Evolutionary conservation across 2,329 filamentous ascomycete species (phyloP).

Genomic region (Nemania sp.): DNA sequence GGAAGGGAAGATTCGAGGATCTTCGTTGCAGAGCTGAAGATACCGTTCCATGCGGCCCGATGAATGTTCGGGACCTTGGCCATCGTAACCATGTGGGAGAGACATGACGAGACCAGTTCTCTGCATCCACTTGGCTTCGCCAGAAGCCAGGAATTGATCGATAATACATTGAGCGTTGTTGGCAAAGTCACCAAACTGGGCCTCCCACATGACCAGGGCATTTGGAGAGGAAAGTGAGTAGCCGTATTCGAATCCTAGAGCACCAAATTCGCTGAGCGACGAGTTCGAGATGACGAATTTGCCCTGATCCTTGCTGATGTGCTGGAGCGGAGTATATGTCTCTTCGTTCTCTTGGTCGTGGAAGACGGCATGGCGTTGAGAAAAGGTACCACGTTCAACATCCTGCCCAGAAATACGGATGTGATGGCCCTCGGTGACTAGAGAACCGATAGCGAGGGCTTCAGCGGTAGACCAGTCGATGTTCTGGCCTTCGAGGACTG

Average conservation of each 20-base stretch:
- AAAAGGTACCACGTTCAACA: conserved; percentile 99
- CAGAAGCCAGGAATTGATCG: conserved; percentile 97
- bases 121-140: conserved; percentile 98
- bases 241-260: conserved; percentile 96
- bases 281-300: conserved; percentile 98
- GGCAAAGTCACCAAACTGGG: conserved; percentile 98
- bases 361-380: conserved; percentile 93
- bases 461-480: conserved; percentile 98
- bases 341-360: conserved; percentile 95
- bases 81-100: conserved; percentile 95
- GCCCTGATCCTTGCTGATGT: conserved; percentile 88
- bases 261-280: conserved; percentile 70
- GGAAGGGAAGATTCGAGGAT: conserved; percentile 88
- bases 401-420: conserved; percentile 98
- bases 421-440: conserved; percentile 92
- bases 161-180: conserved; percentile 99
- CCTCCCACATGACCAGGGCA: conserved; percentile 98
- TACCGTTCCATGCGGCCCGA: conserved; percentile 97
- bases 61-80: conserved; percentile 97
- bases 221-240: conserved; percentile 97
- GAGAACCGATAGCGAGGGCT: conserved; percentile 88
- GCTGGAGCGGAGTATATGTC: conserved; percentile 89
- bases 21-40: conserved; percentile 95
- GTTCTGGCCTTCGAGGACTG: conserved; percentile 85
- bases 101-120: conserved; percentile 95